Base-by-base conservation (phyloP, 805 yeast species). In the Maudiozyma pseudohumilis region DNA sequence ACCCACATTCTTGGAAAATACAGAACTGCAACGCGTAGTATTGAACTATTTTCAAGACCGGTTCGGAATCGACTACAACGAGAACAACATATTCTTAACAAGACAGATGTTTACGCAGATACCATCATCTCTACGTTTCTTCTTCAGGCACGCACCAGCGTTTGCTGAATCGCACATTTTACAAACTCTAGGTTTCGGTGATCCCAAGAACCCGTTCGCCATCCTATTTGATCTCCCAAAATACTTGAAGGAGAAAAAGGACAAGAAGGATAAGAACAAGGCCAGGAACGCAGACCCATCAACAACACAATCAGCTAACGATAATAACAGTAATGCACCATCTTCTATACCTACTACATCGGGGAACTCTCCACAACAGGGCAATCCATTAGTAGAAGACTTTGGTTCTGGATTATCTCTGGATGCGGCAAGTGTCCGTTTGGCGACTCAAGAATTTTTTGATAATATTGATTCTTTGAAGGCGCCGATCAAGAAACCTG, bases 141-240 rank as follows among this genome's bases (percentile, higher is more conserved):
- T 86, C 82, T 79, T 77, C 50, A 80, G 80, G 49, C 80, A 81
- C 52, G 77, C 85, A 1, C 72, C 87, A 3, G 69, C 77, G 27
- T 80, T 83, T 64, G 89, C 92, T 2, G 65, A 81, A 34, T 75
- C 87, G 20, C 83, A 82, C 49, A 75, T 83, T 37, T 71, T 76
- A 48, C 89, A 82, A 60, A 54, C 82, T 37, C 72, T 80, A 32
- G 92, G 92, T 2, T 78, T 82, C 57, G 94, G 92, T 24, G 81
- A 80, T 52, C 70, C 82, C 5, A 66, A 68, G 32, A 82, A 80
- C 50, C 87, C 89, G 15, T 81, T 82, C 60, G 86, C 89, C 5
- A 74, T 77, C 48, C 53, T 83, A 11, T 83, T 83, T 57, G 77
- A 73, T 40, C 61, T 83, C 17, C 80, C 88, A 1, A 82, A 78